Base-by-base conservation (phyloP, 2,329 filamentous ascomycete species). In the Fusarium mexicanum region DNA sequence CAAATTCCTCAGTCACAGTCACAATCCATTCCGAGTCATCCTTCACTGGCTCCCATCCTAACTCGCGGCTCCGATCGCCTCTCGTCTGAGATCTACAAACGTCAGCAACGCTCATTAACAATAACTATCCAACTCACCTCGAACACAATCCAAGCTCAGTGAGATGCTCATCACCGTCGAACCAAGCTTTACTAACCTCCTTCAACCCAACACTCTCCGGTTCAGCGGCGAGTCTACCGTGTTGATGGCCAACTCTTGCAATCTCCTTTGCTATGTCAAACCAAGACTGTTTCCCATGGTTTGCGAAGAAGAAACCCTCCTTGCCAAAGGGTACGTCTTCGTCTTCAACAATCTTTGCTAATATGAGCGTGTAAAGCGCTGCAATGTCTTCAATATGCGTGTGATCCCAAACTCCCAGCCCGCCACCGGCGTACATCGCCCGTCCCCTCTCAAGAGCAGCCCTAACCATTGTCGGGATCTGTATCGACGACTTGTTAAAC, bases 401-500 rank as follows among this genome's bases (percentile, higher is more conserved):
- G 7, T 69, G 66, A 17, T 64, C 43, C 48, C 55, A 69, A 6
- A 63, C 13, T 2, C 43, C 43, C 2, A 40, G 17, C 4, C 66
- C 66, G 6, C 63, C 24, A 2, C 66, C 64, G 4, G 43, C 55
- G 7, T 63, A 68, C 9, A 63, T 46, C 2, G 64, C 57, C 6
- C 43, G 22, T 1, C 48, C 64, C 4, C 57, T 54, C 3, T 24
- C 7, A 2, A 63, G 8, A 12, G 66, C 66, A 18, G 64, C 33
- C 9, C 20, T 41, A 10, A 69, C 26, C 4, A 69, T 29, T 8
- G 47, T 38, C 8, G 57, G 66, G 22, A 69, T 64, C 20, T 62
- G 66, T 1, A 69, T 69, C 3, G 66, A 69, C 0, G 57, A 69
- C 18, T 50, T 63, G 5, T 69, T 69, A 14, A 69, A 69, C 22